Percentiles rank a stretch among this genome's conserved stretches.
phyloP scores from a whole-genome alignment of 305 asterid genomes.

The Fraxinus sp. region DNA sequence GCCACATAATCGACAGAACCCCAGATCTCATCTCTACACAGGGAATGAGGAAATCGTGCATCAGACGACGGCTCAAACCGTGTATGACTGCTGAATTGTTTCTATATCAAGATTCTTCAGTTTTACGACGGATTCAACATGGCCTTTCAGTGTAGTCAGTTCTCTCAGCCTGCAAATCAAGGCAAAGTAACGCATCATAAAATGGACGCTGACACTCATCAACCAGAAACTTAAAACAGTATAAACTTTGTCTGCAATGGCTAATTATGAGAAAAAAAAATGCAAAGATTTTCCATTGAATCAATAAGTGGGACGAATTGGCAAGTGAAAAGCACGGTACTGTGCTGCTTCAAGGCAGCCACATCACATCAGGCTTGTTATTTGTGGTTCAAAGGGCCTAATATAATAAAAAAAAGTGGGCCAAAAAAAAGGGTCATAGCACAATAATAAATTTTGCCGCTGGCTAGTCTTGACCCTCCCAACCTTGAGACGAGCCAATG shows the following conservation, averaged over 20 bases:
- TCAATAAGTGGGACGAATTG: too few species aligned
- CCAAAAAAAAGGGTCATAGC: too few species aligned
- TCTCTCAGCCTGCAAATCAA: constrained; percentile 61
- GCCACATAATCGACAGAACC: not conserved
- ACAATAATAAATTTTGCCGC: too few species aligned
- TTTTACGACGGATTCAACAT: constrained; percentile 63
- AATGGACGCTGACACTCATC: not conserved
- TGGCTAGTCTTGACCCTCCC: too few species aligned
- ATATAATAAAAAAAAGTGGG: too few species aligned
- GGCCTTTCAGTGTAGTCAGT: constrained; percentile 59
- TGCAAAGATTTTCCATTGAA: too few species aligned
- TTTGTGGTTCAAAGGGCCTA: too few species aligned
- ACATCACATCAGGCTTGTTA: too few species aligned
- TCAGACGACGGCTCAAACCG: constrained; percentile 39
- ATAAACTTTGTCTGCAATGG: not conserved
- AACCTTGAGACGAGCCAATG: too few species aligned
- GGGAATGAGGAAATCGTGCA: not conserved
- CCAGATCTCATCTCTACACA: not conserved
- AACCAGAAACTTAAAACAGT: not conserved
- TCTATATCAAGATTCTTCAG: constrained; percentile 69
- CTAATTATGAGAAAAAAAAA: not conserved
- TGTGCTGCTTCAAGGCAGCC: too few species aligned
- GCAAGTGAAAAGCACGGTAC: too few species aligned
- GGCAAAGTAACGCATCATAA: not conserved
- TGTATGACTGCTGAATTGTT: constrained; percentile 63